phyloP scores from a whole-genome alignment of 768 basidiomycete species.

The Boletus subparvulus region DNA sequence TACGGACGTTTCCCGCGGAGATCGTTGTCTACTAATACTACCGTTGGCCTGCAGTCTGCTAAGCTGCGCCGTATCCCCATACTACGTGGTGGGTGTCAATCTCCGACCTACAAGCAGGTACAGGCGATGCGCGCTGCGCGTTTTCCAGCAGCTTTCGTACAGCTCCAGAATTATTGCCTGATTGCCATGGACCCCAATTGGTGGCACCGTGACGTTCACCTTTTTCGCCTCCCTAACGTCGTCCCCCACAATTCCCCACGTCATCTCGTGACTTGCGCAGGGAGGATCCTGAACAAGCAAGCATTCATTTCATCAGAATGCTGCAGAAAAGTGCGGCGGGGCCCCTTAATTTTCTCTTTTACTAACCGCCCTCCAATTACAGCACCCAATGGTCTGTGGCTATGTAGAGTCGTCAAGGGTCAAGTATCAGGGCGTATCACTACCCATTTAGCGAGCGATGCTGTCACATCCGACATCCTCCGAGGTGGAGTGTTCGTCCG shows the following conservation, averaged over 20 bases:
- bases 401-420: slow-evolving; percentile 11
- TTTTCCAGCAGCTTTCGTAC: slow-evolving; percentile 7
- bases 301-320: neutral
- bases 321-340: neutral
- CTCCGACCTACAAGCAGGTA: slow-evolving; percentile 19
- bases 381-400: slow-evolving; percentile 2
- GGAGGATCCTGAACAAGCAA: slow-evolving; percentile 11
- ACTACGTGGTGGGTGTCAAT: slow-evolving; percentile 13
- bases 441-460: slow-evolving; percentile 8
- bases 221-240: slow-evolving; percentile 20
- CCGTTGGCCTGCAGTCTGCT: slow-evolving; percentile 9
- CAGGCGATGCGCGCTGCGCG: slow-evolving; percentile 3
- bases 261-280: slow-evolving; percentile 12
- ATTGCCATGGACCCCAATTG: neutral
- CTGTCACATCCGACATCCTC: slow-evolving; percentile 30
- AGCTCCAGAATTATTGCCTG: neutral
- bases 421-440: slow-evolving; percentile 24
- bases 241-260: slow-evolving; percentile 21
- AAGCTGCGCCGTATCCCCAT: slow-evolving; percentile 26
- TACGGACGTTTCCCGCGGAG: slow-evolving; percentile 32
- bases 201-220: neutral
- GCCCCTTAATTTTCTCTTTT: slow-evolving; percentile 21
- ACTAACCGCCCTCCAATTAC: neutral
- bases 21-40: slow-evolving; percentile 17
- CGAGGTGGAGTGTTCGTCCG: slow-evolving; percentile 7